phyloP scores from a whole-genome alignment of 805 yeast species.

The Hanseniaspora valbyensis region DNA sequence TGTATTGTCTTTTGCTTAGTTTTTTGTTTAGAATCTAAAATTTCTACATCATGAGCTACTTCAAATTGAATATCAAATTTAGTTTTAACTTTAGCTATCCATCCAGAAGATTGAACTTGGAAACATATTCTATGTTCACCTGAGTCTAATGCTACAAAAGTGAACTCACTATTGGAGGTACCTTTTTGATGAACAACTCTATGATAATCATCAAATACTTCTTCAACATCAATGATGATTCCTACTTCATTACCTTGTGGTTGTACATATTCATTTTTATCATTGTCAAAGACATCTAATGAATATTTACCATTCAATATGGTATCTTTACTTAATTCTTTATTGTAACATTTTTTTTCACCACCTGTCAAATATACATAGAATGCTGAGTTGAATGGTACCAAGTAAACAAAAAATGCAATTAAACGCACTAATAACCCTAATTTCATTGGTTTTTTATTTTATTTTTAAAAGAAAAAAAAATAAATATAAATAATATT shows the following conservation, averaged over 20 bases:
- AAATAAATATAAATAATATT: not conserved
- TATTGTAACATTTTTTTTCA: slow-evolving; percentile 44
- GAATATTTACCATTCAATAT: slow-evolving; percentile 41
- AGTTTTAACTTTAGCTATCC: slow-evolving; percentile 50
- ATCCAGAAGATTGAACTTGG: slow-evolving; percentile 42
- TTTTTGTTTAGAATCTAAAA: slow-evolving; percentile 55
- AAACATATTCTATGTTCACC: slow-evolving; percentile 75
- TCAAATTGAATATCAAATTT: slow-evolving; percentile 54
- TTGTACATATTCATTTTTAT: slow-evolving; percentile 28
- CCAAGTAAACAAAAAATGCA: slow-evolving; percentile 20
- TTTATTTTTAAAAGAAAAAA: slow-evolving; percentile 1
- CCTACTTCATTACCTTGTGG: slow-evolving; percentile 31
- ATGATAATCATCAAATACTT: slow-evolving; percentile 67
- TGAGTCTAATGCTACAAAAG: slow-evolving; percentile 60
- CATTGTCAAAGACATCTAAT: slow-evolving; percentile 36
- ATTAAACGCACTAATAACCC: slow-evolving; percentile 18
- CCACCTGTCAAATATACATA: slow-evolving; percentile 45
- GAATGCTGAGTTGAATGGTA: slow-evolving; percentile 30
- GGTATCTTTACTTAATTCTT: slow-evolving; percentile 42
- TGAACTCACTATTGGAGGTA: slow-evolving; percentile 53
- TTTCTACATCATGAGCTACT: slow-evolving; percentile 49
- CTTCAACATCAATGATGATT: slow-evolving; percentile 39
- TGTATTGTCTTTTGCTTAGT: slow-evolving; percentile 46
- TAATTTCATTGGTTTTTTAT: slow-evolving; percentile 6
- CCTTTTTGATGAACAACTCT: slow-evolving; percentile 62